phyloP scores from a whole-genome alignment of 495 filamentous ascomycete genomes.

The Penicillium salamii region DNA sequence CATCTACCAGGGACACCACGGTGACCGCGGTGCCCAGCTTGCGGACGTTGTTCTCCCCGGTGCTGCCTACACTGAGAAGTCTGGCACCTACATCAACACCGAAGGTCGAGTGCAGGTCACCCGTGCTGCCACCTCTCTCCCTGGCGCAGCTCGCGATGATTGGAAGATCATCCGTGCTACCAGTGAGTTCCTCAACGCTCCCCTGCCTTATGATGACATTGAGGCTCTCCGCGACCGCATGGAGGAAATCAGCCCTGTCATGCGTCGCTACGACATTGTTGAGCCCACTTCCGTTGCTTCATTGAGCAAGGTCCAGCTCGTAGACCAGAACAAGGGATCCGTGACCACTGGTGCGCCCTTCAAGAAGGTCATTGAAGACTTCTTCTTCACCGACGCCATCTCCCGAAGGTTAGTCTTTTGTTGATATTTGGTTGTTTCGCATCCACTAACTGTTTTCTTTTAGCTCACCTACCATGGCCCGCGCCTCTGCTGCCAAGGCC shows the following conservation, averaged over 20 bases:
- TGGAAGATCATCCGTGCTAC: constrained; percentile 97
- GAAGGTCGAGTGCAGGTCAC: constrained; percentile 94
- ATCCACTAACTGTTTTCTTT: constrained; percentile 26
- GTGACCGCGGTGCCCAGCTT: constrained; percentile 86
- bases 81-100: constrained; percentile 95
- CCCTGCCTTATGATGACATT: constrained; percentile 90
- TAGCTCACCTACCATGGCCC: constrained; percentile 95
- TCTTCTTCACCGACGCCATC: constrained; percentile 96
- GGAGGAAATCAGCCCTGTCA: constrained; percentile 87
- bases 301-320: constrained; percentile 85
- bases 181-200: constrained; percentile 83
- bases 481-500: constrained; percentile 83
- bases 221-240: constrained; percentile 84
- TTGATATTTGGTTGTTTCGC: background rate
- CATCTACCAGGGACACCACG: constrained; percentile 97
- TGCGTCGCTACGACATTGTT: constrained; percentile 85
- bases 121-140: constrained; percentile 77
- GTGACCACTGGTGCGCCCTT: constrained; percentile 65
- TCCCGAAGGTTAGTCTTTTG: constrained; percentile 70
- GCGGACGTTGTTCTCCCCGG: constrained; percentile 93
- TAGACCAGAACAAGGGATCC: constrained; percentile 89
- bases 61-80: constrained; percentile 95
- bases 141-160: constrained; percentile 87
- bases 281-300: constrained; percentile 69
- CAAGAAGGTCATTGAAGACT: constrained; percentile 84